Base-by-base conservation (phyloP, 768 basidiomycete species). In the Chalciporus piperatus region DNA sequence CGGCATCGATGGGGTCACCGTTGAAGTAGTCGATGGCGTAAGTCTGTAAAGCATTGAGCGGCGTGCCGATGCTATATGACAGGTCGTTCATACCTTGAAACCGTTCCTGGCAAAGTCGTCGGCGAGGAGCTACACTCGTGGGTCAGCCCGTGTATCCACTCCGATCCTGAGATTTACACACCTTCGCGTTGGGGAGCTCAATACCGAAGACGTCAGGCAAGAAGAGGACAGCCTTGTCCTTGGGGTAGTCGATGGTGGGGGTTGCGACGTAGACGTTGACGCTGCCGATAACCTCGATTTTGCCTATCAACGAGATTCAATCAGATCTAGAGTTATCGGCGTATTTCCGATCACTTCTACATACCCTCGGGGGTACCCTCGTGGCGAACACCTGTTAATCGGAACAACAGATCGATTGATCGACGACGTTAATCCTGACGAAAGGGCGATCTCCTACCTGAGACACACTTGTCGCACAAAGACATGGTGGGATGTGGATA, bases 221-320 rank as follows among this genome's bases (percentile, higher is more conserved):
- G 70, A 72, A 79, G 23, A 86, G 72, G 43, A 85, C 47, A 23
- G 75, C 80, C 62, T 83, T 84, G 56, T 78, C 73, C 65, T 81
- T 78, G 47, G 76, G 66, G 52, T 79, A 82, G 35, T 77, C 75
- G 3, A 59, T 57, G 1, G 71, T 63, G 12, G 84, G 84, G 1
- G 77, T 81, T 1, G 78, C 76, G 45, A 83, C 71, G 54, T 86
- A 85, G 55, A 68, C 71, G 8, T 69, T 61, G 41, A 83, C 72
- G 3, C 80, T 82, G 22, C 65, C 72, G 50, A 84, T 72, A 22
- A 60, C 54, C 55, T 79, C 75, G 59, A 58, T 64, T 59, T 72
- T 74, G 22, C 83, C 83, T 83, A 50, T 22, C 17, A 30, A 45
- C 2, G n/a, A 20, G 17, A 25, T 5, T 22, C 3, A 20, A 35